Conservation (phyloP, 345 rosid species). For the Crucihimalaya himalaica region DNA sequence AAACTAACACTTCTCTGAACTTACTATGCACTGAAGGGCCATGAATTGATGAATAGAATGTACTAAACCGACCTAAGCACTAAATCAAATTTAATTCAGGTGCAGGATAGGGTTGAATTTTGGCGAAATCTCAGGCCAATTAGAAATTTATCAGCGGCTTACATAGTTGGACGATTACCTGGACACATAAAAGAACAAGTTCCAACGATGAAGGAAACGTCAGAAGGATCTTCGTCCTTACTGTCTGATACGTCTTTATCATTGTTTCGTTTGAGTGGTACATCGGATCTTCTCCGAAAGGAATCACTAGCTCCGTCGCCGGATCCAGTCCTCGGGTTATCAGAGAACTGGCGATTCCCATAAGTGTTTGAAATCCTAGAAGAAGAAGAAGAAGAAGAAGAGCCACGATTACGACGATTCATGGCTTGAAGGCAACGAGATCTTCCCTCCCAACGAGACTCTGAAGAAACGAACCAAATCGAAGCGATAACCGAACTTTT, state of each 20-base stretch:
- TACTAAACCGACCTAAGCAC: not conserved
- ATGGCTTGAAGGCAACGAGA: conserved; percentile 19
- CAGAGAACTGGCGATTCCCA: conserved; percentile 12
- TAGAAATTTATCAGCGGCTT: not conserved
- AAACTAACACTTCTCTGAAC: not conserved
- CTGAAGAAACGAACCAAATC: not conserved
- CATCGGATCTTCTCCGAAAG: conserved; percentile 34
- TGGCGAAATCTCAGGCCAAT: conserved; percentile 5
- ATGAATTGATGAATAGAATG: not conserved
- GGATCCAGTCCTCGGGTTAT: conserved; percentile 16
- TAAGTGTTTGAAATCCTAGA: not conserved
- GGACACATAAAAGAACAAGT: conserved; percentile 93
- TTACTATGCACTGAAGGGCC: not conserved
- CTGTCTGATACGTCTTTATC: conserved; percentile 11
- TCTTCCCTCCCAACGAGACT: not conserved
- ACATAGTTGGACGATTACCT: conserved; percentile 44
- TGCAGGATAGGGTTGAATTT: not conserved
- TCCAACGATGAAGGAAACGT: conserved; percentile 52
- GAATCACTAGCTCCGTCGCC: conserved; percentile 18
- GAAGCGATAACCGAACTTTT: not conserved
- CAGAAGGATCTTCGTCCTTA: conserved; percentile 14
- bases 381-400: conserved; percentile 25
- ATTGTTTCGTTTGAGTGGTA: conserved; percentile 9
- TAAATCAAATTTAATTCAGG: conserved; percentile 1
- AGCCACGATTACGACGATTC: conserved; percentile 35